These are phyloP conservation scores for Didymella exigua DNA, from an alignment of 2,329 filamentous ascomycete species.

Conservation along the genomic window DNA sequence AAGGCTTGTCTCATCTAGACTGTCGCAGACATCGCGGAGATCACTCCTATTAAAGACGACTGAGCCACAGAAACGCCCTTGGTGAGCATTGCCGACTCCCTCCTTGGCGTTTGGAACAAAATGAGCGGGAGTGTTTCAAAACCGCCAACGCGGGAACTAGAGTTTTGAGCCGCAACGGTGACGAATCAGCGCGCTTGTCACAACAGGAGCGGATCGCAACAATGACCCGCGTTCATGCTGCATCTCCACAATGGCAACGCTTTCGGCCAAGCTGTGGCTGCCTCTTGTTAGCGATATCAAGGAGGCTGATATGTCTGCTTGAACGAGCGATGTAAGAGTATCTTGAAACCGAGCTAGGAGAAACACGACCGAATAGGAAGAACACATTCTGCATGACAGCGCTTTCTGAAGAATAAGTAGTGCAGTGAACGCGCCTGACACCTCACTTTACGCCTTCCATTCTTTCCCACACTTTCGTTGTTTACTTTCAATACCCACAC, in stretches of 20 bases:
- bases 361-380: constrained; percentile 3
- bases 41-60: not conserved
- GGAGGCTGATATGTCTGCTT: constrained; percentile 6
- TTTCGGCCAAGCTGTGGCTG: constrained; percentile 1
- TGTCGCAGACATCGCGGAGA: not conserved
- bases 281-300: not conserved
- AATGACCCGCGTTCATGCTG: constrained; percentile 1
- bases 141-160: constrained; percentile 13
- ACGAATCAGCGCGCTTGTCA: constrained; percentile 5
- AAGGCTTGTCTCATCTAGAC: not conserved
- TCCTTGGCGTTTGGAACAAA: constrained; percentile 18
- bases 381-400: not conserved
- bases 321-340: not conserved
- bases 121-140: constrained; percentile 12
- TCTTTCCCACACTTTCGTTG: not conserved
- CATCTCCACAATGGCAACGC: not conserved
- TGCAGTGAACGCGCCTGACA: not conserved
- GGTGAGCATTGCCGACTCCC: not conserved
- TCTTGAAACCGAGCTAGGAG: constrained; percentile 11
- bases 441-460: constrained; percentile 2
- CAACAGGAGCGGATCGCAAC: not conserved
- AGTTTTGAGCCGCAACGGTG: constrained; percentile 8
- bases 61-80: not conserved
- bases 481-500: not conserved
- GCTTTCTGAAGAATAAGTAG: constrained; percentile 9